phyloP scores from a whole-genome alignment of 768 basidiomycete species.

The Tylopilus felleus region DNA sequence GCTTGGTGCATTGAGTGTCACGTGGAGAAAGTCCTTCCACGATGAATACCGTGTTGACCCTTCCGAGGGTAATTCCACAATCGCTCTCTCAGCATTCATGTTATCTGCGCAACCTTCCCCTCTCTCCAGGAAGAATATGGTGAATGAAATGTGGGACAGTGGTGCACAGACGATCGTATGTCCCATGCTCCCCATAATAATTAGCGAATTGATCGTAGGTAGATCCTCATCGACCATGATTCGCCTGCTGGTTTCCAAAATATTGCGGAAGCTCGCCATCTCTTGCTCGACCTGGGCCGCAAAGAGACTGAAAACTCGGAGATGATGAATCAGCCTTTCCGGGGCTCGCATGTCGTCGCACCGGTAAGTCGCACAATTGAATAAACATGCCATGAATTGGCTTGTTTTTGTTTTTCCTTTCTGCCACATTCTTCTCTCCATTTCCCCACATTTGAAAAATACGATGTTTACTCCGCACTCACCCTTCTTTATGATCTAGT shows the following conservation, averaged over 20 bases:
- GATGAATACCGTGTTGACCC: conserved; percentile 42
- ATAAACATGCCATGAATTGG: neutral
- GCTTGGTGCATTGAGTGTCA: conserved; percentile 40
- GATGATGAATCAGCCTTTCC: conserved; percentile 32
- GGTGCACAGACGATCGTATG: conserved; percentile 78
- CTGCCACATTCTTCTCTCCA: neutral
- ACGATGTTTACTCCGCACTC: conserved; percentile 1
- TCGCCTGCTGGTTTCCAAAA: conserved; percentile 70
- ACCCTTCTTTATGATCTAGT: conserved; percentile 43
- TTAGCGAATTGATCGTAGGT: conserved; percentile 12
- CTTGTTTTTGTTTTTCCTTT: neutral
- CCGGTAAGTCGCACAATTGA: conserved; percentile 54
- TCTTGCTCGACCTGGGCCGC: conserved; percentile 61
- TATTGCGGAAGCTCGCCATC: conserved; percentile 75
- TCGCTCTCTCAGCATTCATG: conserved; percentile 85
- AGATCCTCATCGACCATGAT: conserved; percentile 87
- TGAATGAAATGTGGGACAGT: conserved; percentile 89
- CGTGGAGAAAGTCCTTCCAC: conserved; percentile 58
- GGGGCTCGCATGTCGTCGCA: conserved; percentile 81
- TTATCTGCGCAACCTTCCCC: conserved; percentile 68
- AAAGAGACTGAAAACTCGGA: conserved; percentile 53
- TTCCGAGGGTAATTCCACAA: conserved; percentile 43
- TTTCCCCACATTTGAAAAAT: conserved; percentile 20
- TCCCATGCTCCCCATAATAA: neutral
- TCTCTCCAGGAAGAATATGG: conserved; percentile 57